Base-by-base conservation (phyloP, 1,284 basidiomycete species). In the Microbotryomycetes sp. region DNA sequence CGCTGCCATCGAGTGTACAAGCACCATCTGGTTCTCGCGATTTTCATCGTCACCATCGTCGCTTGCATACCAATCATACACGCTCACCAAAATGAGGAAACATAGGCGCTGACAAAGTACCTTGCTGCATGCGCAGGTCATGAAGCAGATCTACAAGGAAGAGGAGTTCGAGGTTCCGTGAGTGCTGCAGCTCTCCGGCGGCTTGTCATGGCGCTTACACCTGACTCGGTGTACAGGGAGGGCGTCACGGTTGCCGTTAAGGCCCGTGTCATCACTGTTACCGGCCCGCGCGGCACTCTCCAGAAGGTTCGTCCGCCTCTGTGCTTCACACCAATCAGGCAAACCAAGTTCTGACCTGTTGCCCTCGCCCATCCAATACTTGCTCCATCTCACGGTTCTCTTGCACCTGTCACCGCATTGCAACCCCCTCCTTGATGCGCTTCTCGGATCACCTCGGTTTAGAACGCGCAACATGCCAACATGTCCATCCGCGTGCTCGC, bases 401-500 rank as follows among this genome's bases (percentile, higher is more conserved):
- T n/a, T n/a, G n/a, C n/a, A n/a, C n/a, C n/a, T n/a, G n/a, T n/a
- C n/a, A n/a, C n/a, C n/a, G n/a, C n/a, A n/a, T n/a, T n/a, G n/a
- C n/a, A n/a, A n/a, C n/a, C n/a, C n/a, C n/a, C n/a, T n/a, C n/a
- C n/a, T n/a, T n/a, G n/a, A n/a, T n/a, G n/a, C n/a, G n/a, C n/a
- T n/a, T n/a, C n/a, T n/a, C n/a, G n/a, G n/a, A n/a, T n/a, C n/a
- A n/a, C n/a, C n/a, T n/a, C n/a, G n/a, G n/a, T n/a, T 49, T 66
- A 73, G 73, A 88, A 87, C 74, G 85, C 93, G 76, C 88, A 89
- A 70, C 92, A 97, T 82, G 85, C 94, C 73, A 84, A 92, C 81
- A 93, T 97, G 89, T 93, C 97, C 80, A 89, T 97, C 77, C 86
- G 89, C 75, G 78, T 94, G 57, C 76, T 89, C 72, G 80, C 81